Evolutionary conservation across 352 stramenopile species (phyloP), one percentile per base, ranked within the genome.

Genomic region (Phytophthora aleatoria): DNA sequence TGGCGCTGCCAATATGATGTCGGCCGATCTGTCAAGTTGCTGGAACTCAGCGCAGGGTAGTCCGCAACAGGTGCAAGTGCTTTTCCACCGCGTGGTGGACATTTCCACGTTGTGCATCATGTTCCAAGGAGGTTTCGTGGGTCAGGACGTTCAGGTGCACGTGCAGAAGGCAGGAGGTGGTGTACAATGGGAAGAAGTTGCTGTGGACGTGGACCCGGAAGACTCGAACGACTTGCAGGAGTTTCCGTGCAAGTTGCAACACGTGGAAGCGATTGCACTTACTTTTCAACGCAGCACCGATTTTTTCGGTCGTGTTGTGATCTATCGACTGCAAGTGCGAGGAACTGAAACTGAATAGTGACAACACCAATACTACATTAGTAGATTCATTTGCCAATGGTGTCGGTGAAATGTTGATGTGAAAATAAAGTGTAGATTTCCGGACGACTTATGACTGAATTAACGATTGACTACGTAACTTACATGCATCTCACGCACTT

Each of bases 61-160:
- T 73, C 79, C 78, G 39, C 85, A 93, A 70, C 71, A 85, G 28
- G 65, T 91, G 28, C 67, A 83, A 48, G 68, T 93, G 43, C 58
- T 79, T 51, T 90, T 93, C 68, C 67, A 86, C 50, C 82, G 85
- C 31, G 7, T 27, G 2, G 85, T 93, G 16, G 15, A 67, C 53
- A 24, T 85, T n/a, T 36, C 47, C 7, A 57, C 42, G 3, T 51
- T 93, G 15, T 50, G 57, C 27, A 45, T 93, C 54, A 91, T 93
- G 82, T 91, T 93, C 64, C 85, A 93, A 60, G 85, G 82, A 35
- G 82, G 82, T 1, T 93, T 93, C 53, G 81, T 87, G 43, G 85
- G 81, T 7, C 80, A 91, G 33, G 79, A 90, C 48, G 64, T 90
- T 13, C 44, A 77, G 20, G 28, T 91, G 24, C 75, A 76, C 35